Percentiles rank a stretch among this genome's conserved stretches.
Conservation (phyloP, 2,329 filamentous ascomycete genomes). For the Alternaria sp. region DNA sequence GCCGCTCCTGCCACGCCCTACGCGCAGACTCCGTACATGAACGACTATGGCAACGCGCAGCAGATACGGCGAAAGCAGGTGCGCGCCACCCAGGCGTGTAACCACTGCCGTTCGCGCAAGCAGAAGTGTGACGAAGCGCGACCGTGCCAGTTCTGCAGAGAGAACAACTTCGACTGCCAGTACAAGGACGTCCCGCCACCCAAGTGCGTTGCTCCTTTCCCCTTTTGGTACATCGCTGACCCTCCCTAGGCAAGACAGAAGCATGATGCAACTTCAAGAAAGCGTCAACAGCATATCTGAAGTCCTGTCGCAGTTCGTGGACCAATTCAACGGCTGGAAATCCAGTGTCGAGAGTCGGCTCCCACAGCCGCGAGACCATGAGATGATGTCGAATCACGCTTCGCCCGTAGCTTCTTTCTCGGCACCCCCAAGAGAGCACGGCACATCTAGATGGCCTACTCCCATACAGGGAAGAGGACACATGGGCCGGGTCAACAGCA, state of each 20-base stretch:
- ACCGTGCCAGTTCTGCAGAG: slow-evolving; percentile 70
- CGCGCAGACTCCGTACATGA: slow-evolving; percentile 37
- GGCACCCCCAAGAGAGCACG: slow-evolving; percentile 32
- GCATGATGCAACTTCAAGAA: slow-evolving; percentile 57
- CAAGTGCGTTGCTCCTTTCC: slow-evolving; percentile 65
- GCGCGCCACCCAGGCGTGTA: slow-evolving; percentile 69
- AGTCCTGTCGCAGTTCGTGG: slow-evolving; percentile 37
- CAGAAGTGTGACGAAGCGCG: slow-evolving; percentile 51
- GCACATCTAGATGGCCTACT: slow-evolving; percentile 36
- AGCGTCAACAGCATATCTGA: slow-evolving; percentile 50
- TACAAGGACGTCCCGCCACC: slow-evolving; percentile 92
- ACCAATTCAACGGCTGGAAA: slow-evolving; percentile 43
- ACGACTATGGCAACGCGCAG: slow-evolving; percentile 32
- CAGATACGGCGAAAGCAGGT: slow-evolving; percentile 46
- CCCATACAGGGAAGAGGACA: slow-evolving; percentile 36
- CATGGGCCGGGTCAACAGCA: slow-evolving; percentile 37
- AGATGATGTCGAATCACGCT: slow-evolving; percentile 31
- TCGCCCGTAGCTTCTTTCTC: slow-evolving; percentile 38
- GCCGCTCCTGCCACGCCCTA: slow-evolving; percentile 34
- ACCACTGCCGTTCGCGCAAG: slow-evolving; percentile 50
- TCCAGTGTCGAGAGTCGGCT: slow-evolving; percentile 40
- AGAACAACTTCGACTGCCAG: slow-evolving; percentile 82
- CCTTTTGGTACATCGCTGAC: slow-evolving; percentile 21
- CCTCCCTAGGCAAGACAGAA: slow-evolving; percentile 53
- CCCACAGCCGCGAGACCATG: slow-evolving; percentile 18